Conservation (phyloP, 2,329 filamentous ascomycete genomes). For the Zopfia rhizophila region DNA sequence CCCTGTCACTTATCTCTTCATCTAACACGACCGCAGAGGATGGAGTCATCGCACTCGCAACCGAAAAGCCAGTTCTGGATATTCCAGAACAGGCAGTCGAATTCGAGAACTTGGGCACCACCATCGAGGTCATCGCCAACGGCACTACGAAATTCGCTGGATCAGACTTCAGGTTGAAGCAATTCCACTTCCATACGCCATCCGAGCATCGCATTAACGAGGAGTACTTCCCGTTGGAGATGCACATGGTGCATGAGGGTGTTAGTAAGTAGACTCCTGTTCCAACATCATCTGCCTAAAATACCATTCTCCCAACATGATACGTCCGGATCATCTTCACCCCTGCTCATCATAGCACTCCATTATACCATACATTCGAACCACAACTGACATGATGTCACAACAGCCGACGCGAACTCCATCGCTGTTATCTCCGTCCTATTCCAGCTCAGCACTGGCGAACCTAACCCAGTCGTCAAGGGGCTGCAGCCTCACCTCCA, state of each 20-base stretch:
- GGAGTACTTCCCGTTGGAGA: constrained; percentile 60
- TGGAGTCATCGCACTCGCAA: constrained; percentile 42
- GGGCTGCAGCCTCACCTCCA: constrained; percentile 47
- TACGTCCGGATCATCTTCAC: constrained; percentile 9
- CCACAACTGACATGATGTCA: constrained; percentile 3
- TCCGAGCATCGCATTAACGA: constrained; percentile 66
- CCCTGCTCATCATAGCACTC: constrained; percentile 3
- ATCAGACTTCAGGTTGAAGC: constrained; percentile 57
- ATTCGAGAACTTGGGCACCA: constrained; percentile 69
- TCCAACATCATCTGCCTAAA: constrained; percentile 17
- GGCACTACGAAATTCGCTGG: constrained; percentile 58
- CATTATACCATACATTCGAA: neutral
- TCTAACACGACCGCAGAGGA: constrained; percentile 39
- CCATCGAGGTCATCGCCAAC: constrained; percentile 65
- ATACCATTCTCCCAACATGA: constrained; percentile 5
- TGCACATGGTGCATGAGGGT: constrained; percentile 69
- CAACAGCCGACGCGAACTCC: constrained; percentile 42
- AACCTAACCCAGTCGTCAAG: constrained; percentile 42
- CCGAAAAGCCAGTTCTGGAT: constrained; percentile 41
- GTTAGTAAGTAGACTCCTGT: constrained; percentile 45
- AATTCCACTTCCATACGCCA: constrained; percentile 71
- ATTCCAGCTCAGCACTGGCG: constrained; percentile 53
- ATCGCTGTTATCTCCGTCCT: constrained; percentile 56
- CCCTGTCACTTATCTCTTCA: constrained; percentile 19
- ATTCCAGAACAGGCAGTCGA: constrained; percentile 57